Base-by-base conservation (phyloP, 768 basidiomycete genomes). In the Boletus rufocinnamomeus region DNA sequence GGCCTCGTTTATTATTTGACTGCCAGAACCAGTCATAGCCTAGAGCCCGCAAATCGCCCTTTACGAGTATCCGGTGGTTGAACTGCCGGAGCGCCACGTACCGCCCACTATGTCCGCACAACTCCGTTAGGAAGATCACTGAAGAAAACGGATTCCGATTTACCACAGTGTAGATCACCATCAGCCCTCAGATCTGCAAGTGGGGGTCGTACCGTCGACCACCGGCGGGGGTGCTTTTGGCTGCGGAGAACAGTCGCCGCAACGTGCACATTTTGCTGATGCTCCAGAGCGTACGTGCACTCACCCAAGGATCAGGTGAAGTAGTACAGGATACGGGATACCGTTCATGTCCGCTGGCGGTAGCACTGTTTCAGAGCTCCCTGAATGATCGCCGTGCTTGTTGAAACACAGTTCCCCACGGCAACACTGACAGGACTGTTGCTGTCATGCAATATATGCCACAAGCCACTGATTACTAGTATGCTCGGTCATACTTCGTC, bases 111-210 rank as follows among this genome's bases (percentile, higher is more conserved):
- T 59, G 35, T 17, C 53, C 65, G 55, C 50, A 49, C 49, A 59
- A 40, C 37, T 13, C 64, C 60, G 50, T 46, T 14, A 4, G 44
- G 52, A 54, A 56, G 52, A 57, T 63, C 46, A 27, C 19, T 13
- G 16, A 38, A 44, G 25, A 47, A 34, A 52, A 34, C 50, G 63
- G 37, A 48, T 43, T 52, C 32, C 32, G 58, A 63, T 57, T 38
- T 66, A 48, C 65, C 32, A 8, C 54, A 14, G 35, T 17, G 65
- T 21, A 60, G 53, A 66, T 67, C 65, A 38, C 50, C 44, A 6
- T 14, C 28, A 17, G 44, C 27, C n/a, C n/a, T n/a, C n/a, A n/a
- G n/a, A n/a, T n/a, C n/a, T n/a, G n/a, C n/a, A n/a, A n/a, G n/a
- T n/a, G n/a, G n/a, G n/a, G n/a, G n/a, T n/a, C n/a, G n/a, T n/a